Evolutionary conservation across 176 grass and related monocot genomes (phyloP).

Genomic region (Cocos nucifera): DNA sequence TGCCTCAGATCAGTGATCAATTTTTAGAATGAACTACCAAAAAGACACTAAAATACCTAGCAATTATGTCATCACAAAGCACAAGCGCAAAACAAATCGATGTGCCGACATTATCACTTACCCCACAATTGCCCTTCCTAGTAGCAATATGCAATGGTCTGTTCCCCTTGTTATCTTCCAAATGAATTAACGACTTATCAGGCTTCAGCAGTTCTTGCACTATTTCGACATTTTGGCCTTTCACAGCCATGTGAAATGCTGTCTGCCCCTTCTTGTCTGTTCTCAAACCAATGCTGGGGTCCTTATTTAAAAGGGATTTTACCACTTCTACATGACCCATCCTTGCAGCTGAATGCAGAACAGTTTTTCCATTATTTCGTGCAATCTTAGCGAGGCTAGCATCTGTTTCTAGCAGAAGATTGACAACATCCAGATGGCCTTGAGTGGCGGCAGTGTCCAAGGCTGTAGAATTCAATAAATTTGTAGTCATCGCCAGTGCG

Average conservation of each 20-base stretch:
- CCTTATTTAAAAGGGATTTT: conserved; percentile 67
- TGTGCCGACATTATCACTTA: conserved; percentile 2
- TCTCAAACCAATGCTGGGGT: conserved; percentile 73
- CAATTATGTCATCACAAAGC: too few relatives aligned
- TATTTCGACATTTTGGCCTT: conserved; percentile 81
- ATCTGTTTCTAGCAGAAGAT: conserved; percentile 85
- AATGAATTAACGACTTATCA: conserved; percentile 59
- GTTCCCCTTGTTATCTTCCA: conserved; percentile 84
- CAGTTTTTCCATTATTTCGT: conserved; percentile 88
- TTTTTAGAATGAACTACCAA: too few relatives aligned
- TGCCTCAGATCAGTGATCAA: too few relatives aligned
- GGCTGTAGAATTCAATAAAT: conserved; percentile 85
- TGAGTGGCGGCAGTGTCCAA: conserved; percentile 84
- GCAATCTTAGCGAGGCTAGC: conserved; percentile 71
- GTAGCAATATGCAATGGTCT: conserved; percentile 82
- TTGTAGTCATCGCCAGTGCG: conserved; percentile 85
- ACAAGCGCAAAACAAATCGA: too few relatives aligned
- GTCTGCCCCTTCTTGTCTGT: conserved; percentile 93
- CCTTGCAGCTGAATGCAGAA: conserved; percentile 87
- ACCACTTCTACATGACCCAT: conserved; percentile 89
- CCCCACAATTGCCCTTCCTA: conserved; percentile 73
- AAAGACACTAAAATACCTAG: too few relatives aligned
- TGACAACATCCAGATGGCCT: conserved; percentile 73
- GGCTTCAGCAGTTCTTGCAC: conserved; percentile 66
- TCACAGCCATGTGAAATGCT: conserved; percentile 89